Conservation (phyloP, 257 asterid species). For the Prunella vulgaris region DNA sequence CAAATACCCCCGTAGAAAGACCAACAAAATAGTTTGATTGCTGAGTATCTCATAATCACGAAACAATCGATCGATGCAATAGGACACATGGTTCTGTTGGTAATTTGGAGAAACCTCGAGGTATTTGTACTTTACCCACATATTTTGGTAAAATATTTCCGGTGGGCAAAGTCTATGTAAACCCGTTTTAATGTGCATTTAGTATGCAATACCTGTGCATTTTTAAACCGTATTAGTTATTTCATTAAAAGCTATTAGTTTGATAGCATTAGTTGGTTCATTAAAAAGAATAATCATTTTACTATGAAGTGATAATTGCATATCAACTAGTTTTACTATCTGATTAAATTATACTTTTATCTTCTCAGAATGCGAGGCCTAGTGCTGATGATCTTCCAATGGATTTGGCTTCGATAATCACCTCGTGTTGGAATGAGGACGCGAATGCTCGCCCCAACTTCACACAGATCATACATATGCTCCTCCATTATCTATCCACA, state of each 20-base stretch:
- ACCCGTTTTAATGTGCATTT: neutral
- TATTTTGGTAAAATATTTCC: too few relatives aligned
- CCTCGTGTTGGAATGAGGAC: constrained; percentile 96
- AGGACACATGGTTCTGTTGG: neutral
- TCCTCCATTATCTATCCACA: constrained; percentile 68
- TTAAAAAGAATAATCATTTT: too few relatives aligned
- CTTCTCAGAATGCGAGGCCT: constrained; percentile 76
- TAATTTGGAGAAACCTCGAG: neutral
- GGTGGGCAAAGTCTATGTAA: neutral
- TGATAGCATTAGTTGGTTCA: too few relatives aligned
- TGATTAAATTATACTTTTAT: neutral
- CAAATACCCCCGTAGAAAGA: neutral
- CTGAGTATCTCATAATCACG: neutral
- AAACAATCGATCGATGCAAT: too few relatives aligned
- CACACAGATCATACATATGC: constrained; percentile 90
- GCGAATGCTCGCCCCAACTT: constrained; percentile 84
- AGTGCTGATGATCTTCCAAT: constrained; percentile 75
- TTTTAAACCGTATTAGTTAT: too few relatives aligned
- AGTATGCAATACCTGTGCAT: neutral
- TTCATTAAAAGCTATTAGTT: too few relatives aligned
- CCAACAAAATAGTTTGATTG: neutral
- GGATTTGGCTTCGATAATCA: constrained; percentile 74
- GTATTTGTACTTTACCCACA: neutral
- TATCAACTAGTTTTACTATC: neutral
- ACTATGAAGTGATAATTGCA: neutral